Conservation (phyloP, 176 grass and related monocot genomes). For the Phragmites australis region DNA sequence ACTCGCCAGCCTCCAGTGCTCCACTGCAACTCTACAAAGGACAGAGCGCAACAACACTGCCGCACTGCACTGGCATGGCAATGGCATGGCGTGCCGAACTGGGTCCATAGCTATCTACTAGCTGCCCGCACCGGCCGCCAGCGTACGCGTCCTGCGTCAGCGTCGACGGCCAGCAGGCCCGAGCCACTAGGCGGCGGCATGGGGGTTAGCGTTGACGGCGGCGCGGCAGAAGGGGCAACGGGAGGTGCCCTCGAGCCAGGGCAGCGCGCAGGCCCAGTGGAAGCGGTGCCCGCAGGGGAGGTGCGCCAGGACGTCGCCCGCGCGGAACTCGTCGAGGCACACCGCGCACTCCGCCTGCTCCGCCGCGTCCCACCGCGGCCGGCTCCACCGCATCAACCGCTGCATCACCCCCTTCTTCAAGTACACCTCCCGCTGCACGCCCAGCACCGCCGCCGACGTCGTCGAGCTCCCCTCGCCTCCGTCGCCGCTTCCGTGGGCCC, state of each 20-base stretch:
- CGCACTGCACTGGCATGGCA: neutral
- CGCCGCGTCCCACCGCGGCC: slow-evolving; percentile 67
- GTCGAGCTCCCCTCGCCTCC: neutral
- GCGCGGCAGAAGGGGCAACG: slow-evolving; percentile 85
- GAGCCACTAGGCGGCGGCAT: neutral
- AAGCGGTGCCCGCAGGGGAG: slow-evolving; percentile 88
- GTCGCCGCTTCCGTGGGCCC: neutral
- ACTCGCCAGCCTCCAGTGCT: neutral
- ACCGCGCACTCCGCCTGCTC: slow-evolving; percentile 77
- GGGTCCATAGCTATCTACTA: no score
- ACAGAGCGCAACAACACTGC: neutral
- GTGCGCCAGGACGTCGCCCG: slow-evolving; percentile 71
- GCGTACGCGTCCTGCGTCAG: neutral
- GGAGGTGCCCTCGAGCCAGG: slow-evolving; percentile 72
- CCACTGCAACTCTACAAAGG: no score
- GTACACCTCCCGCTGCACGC: slow-evolving; percentile 75
- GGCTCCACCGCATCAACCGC: slow-evolving; percentile 75
- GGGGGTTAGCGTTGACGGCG: slow-evolving; percentile 27
- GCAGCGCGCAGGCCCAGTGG: slow-evolving; percentile 78
- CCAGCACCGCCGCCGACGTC: neutral
- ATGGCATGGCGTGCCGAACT: neutral
- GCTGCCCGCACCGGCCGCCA: neutral
- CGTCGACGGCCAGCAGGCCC: neutral
- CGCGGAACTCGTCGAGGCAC: slow-evolving; percentile 86
- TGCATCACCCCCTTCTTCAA: slow-evolving; percentile 55